These are phyloP conservation scores for Cystobasidium slooffiae DNA, from an alignment of 1,284 basidiomycete species.

Conservation along the genomic window DNA sequence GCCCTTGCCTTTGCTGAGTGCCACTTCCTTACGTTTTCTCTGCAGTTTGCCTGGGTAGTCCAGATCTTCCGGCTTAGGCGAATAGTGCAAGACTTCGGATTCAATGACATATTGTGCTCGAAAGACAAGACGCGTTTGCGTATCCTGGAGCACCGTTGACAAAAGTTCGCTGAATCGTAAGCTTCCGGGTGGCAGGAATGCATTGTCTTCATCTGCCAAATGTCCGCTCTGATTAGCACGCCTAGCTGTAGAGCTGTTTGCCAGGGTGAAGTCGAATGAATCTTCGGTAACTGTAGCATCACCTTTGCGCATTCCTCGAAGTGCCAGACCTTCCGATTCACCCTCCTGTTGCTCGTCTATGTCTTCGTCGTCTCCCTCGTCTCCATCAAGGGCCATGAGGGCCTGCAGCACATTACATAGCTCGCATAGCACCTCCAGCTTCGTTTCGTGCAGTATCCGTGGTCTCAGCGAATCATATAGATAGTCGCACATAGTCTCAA, in stretches of 20 bases:
- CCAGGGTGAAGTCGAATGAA: conserved; percentile 17
- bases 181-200: not conserved
- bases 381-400: conserved; percentile 77
- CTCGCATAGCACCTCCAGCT: conserved; percentile 81
- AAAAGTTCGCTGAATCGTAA: conserved; percentile 61
- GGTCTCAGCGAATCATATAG: conserved; percentile 91
- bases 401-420: conserved; percentile 92
- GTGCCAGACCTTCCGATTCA: not conserved
- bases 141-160: conserved; percentile 87
- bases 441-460: conserved; percentile 85
- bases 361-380: conserved; percentile 55
- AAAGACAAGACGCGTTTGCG: conserved; percentile 90
- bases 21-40: conserved; percentile 10
- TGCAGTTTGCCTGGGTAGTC: conserved; percentile 77
- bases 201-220: not conserved
- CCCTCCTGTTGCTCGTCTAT: conserved; percentile 45
- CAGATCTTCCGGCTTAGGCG: conserved; percentile 74
- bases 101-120: conserved; percentile 88
- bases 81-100: conserved; percentile 79
- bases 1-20: conserved; percentile 26
- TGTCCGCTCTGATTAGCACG: conserved; percentile 1
- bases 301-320: not conserved
- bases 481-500: conserved; percentile 87
- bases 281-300: conserved; percentile 29
- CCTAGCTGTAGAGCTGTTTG: conserved; percentile 7